Base-by-base conservation (phyloP, 73 alveolate genomes). In the Paramecium pentaurelia region DNA sequence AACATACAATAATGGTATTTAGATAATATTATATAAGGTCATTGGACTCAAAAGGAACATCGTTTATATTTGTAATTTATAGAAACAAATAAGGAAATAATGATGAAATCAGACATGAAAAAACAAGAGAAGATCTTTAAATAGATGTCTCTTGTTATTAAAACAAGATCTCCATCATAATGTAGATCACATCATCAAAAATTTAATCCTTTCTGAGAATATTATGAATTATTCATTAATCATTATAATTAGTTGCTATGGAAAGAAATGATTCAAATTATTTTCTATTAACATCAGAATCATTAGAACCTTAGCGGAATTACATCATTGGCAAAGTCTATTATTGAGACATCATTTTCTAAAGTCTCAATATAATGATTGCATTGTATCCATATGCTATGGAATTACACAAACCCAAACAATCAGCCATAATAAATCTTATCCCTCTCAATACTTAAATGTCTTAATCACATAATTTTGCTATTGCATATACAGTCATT, bases 41-140 rank as follows among this genome's bases (percentile, higher is more conserved):
- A 73, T 30, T 73, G 87, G 87, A 73, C 87, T 28, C 37, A 73
- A 38, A 73, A 73, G 87, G 87, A 73, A 44, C 87, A 73, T 73
- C 58, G 60, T 37, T 73, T 73, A 38, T 73, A 73, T 73, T 38
- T 73, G 47, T 73, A 73, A 40, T 73, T 73, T 73, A 40, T 73
- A 36, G 60, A 40, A 30, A 20, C 58, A 73, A 34, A 73, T 10
- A 37, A 73, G 60, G 87, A 73, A n/a, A 73, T 73, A 12, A 73
- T 73, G 87, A 37, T 37, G 60, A 73, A 73, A 38, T 73, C 87
- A 37, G 87, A 73, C 14, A 37, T 73, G 60, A 73, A 73, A n/a
- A 73, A 73, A 34, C 38, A 73, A 36, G 58, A 73, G 60, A 73
- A 73, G 64, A 73, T 73, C 16, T 73, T 73, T 44, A 73, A 73